Conservation (phyloP, 768 basidiomycete genomes). For the Rhodotorula toruloides region DNA sequence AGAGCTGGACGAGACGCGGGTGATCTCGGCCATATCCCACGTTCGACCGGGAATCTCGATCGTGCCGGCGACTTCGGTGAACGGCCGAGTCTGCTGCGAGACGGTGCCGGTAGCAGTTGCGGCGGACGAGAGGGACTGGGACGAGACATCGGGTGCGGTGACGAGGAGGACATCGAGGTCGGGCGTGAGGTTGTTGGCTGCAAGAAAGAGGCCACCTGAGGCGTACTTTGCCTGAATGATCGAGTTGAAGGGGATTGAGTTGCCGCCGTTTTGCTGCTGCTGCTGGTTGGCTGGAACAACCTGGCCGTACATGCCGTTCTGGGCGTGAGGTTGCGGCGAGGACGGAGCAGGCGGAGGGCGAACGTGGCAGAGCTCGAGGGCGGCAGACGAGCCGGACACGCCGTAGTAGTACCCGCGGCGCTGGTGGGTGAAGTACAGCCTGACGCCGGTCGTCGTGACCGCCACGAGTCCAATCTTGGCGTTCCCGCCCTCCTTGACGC, state of each 20-base stretch:
- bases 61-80: slow-evolving; percentile 71
- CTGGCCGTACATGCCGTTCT: slow-evolving; percentile 34
- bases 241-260: slow-evolving; percentile 30
- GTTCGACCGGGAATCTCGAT: slow-evolving; percentile 75
- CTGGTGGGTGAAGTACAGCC: slow-evolving; percentile 66
- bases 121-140: slow-evolving; percentile 13
- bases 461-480: slow-evolving; percentile 64
- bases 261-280: not conserved
- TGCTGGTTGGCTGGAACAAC: slow-evolving; percentile 50
- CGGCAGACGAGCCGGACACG: slow-evolving; percentile 42
- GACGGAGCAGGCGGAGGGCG: slow-evolving; percentile 61
- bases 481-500: slow-evolving; percentile 61
- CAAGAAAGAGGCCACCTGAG: slow-evolving; percentile 37
- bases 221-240: slow-evolving; percentile 33
- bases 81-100: slow-evolving; percentile 50
- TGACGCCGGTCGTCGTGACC: slow-evolving; percentile 71
- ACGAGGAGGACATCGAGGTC: slow-evolving; percentile 43
- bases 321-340: slow-evolving; percentile 63
- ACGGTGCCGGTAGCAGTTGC: slow-evolving; percentile 45
- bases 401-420: slow-evolving; percentile 41
- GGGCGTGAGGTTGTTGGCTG: slow-evolving; percentile 40
- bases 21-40: slow-evolving; percentile 65
- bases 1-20: not conserved
- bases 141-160: slow-evolving; percentile 34
- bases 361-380: slow-evolving; percentile 68